A percentile compares a stretch with the other conserved stretches of the same genome.
These are phyloP conservation scores for Manihot esculenta DNA, from an alignment of 441 rosid species.

Conservation along the genomic window DNA sequence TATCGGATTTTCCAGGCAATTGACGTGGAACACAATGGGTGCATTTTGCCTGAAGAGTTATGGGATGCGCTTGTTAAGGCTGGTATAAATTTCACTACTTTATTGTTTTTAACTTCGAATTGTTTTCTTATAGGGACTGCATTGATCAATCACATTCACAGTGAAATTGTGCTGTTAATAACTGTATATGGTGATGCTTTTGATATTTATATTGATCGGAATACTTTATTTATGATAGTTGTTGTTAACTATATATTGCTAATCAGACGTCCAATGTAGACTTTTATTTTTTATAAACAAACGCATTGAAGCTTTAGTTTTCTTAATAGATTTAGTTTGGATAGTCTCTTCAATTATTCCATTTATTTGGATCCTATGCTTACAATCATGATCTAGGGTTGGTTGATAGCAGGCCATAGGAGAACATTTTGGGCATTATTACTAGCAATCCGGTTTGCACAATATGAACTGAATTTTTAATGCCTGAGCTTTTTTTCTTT, in stretches of 20 bases:
- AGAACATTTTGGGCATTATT: not conserved
- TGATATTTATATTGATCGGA: not conserved
- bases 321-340: not conserved
- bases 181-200: not conserved
- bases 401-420: not conserved
- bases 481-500: not conserved
- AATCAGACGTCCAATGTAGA: not conserved
- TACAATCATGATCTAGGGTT: not conserved
- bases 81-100: constrained; percentile 50
- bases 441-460: not conserved
- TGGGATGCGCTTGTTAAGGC: constrained; percentile 92
- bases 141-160: constrained; percentile 6
- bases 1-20: constrained; percentile 87
- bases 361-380: constrained; percentile 3
- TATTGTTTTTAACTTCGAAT: not conserved
- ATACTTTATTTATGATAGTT: not conserved
- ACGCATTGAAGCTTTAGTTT: not conserved
- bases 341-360: not conserved
- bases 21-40: constrained; percentile 95
- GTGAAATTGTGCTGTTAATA: not conserved
- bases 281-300: not conserved
- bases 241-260: not conserved
- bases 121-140: not conserved
- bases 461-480: not conserved
- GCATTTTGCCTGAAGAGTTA: constrained; percentile 95